A percentile compares a stretch with the other conserved stretches of the same genome.
Evolutionary conservation across 2,329 filamentous ascomycete species (phyloP).

Genomic region (Ascochyta fabae): DNA sequence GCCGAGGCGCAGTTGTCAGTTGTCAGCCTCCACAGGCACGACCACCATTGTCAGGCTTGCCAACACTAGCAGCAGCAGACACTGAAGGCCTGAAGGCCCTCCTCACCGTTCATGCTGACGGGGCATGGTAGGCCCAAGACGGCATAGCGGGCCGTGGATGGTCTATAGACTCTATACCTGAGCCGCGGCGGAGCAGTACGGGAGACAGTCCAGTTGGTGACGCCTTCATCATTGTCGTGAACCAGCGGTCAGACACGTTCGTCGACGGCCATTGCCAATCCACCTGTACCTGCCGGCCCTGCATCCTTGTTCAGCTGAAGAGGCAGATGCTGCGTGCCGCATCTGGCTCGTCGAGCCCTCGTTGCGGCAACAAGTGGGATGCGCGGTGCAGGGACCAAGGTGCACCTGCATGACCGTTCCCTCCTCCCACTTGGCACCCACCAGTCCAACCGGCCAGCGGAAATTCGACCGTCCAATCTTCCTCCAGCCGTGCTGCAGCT

Average conservation of each 20-base stretch:
- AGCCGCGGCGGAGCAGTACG: slow-evolving; percentile 3
- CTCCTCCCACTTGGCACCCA: slow-evolving; percentile 8
- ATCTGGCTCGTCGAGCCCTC: slow-evolving; percentile 9
- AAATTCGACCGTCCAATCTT: slow-evolving; percentile 11
- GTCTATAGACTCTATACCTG: slow-evolving; percentile 3
- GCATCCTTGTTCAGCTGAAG: slow-evolving; percentile 2
- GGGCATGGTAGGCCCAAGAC: slow-evolving; percentile 9
- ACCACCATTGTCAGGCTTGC: slow-evolving; percentile 3
- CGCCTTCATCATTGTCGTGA: not conserved
- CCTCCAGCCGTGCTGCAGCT: slow-evolving; percentile 30
- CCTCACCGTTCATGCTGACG: slow-evolving; percentile 15
- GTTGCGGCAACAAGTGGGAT: slow-evolving; percentile 32
- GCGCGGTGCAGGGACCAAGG: slow-evolving; percentile 24
- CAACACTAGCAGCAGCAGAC: slow-evolving; percentile 2
- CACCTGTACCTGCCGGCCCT: slow-evolving; percentile 8
- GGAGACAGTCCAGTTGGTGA: not conserved
- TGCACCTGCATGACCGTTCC: slow-evolving; percentile 37
- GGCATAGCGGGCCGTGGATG: slow-evolving; percentile 15
- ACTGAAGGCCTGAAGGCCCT: slow-evolving; percentile 10
- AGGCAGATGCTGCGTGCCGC: slow-evolving; percentile 1
- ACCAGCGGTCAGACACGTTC: not conserved
- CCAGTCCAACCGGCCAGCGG: slow-evolving; percentile 12
- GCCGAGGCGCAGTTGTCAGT: not conserved
- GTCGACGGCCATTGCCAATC: not conserved
- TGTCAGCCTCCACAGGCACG: slow-evolving; percentile 1